Evolutionary conservation across 2,329 filamentous ascomycete genomes (phyloP), one percentile per base, ranked within the genome.

Genomic region (Cadophora gregata): DNA sequence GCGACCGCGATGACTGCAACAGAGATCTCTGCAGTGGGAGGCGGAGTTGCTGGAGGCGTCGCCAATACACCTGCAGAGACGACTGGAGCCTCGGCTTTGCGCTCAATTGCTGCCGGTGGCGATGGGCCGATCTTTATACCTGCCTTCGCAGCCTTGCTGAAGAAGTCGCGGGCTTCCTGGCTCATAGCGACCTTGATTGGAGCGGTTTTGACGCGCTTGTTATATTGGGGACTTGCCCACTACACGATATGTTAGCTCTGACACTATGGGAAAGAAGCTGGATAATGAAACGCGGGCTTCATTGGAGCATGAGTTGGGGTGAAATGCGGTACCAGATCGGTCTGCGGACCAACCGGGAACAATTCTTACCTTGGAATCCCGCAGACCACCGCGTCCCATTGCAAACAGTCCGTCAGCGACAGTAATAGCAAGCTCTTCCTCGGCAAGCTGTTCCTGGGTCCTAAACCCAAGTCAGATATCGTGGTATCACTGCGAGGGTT

Each of bases 211-310:
- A 27, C 5, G 9, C 29, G 45, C 10, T n/a, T 24, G 27, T 42
- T 6, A 33, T 51, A 51, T 29, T 53, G 59, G 27, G 59, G 59
- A 31, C 59, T 62, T 3, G 59, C 59, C 59, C 59, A 62, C 59
- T 58, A 14, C n/a, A 36, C 4, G 3, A 12, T 5, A n/a, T 38
- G 31, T 58, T 38, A 58, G 55, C 33, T 24, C 33, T 42, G n/a
- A 58, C 25, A 19, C 14, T 2, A 33, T 19, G 29, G 36, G 50
- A 36, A 24, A 55, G 31, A 19, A 19, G 27, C 7, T 9, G 27
- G 27, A 19, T n/a, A 27, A n/a, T 31, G 50, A 6, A n/a, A 3
- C 25, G 25, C 21, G n/a, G 7, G 10, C 12, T 29, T 59, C 36
- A 21, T 59, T n/a, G n/a, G n/a, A 24, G 16, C 4, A 33, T 5